These are phyloP conservation scores for Teunomyces cretensis DNA, from an alignment of 805 yeast genomes.

Conservation along the genomic window DNA sequence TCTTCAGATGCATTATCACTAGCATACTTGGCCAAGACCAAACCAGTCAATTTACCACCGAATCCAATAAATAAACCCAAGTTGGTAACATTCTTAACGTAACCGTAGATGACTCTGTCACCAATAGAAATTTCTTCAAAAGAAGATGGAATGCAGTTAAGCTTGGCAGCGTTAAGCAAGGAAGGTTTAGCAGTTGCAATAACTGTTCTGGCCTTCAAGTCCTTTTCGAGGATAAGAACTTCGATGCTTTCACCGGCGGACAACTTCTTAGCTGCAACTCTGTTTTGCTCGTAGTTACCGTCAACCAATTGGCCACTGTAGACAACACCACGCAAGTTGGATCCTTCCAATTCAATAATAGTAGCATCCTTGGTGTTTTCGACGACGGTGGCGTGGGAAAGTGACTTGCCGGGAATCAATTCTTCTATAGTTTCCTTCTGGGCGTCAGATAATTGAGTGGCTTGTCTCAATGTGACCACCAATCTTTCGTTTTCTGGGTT, in stretches of 20 bases:
- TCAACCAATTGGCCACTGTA: conserved; percentile 76
- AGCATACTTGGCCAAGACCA: conserved; percentile 74
- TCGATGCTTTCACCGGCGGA: conserved; percentile 62
- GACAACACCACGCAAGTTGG: conserved; percentile 64
- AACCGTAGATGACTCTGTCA: conserved; percentile 60
- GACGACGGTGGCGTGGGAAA: conserved; percentile 58
- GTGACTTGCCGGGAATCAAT: conserved; percentile 59
- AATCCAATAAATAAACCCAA: conserved; percentile 83
- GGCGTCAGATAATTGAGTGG: conserved; percentile 49
- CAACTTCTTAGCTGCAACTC: conserved; percentile 61
- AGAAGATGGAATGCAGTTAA: conserved; percentile 51
- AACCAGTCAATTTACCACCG: conserved; percentile 77
- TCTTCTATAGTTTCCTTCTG: conserved; percentile 47
- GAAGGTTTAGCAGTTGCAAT: conserved; percentile 65
- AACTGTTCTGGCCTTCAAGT: conserved; percentile 57
- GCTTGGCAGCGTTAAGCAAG: conserved; percentile 62
- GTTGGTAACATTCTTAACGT: conserved; percentile 71
- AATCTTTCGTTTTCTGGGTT: conserved; percentile 55
- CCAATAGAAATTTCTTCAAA: conserved; percentile 57
- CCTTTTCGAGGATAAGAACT: conserved; percentile 67
- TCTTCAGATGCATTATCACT: conserved; percentile 52
- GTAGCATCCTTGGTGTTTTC: conserved; percentile 76
- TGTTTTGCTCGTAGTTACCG: conserved; percentile 68
- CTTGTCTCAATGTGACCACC: conserved; percentile 71
- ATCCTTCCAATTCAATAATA: conserved; percentile 55